Base-by-base conservation (phyloP, 2,329 filamentous ascomycete species). In the Fusarium domesticum region DNA sequence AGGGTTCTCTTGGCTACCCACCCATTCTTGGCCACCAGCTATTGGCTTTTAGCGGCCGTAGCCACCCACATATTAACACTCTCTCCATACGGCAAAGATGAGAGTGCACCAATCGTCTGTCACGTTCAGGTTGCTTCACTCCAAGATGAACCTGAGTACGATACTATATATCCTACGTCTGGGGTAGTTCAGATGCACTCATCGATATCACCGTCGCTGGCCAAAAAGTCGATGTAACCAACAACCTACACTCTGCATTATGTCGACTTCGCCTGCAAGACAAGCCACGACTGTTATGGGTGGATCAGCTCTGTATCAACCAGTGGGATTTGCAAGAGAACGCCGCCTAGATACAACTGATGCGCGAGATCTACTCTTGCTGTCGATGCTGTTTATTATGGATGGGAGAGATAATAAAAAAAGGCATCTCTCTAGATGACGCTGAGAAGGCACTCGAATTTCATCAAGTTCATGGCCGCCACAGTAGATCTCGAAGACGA, bases 221-320 rank as follows among this genome's bases (percentile, higher is more conserved):
- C 17, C 34, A 18, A 8, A 37, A 38, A n/a, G 37, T 50, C n/a
- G 40, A 40, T 8, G 43, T 50, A 15, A 50, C 47, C 5, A 18
- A 38, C 6, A 50, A 47, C 20, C 30, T 50, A 7, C 17, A 43
- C 18, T n/a, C 23, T 5, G 33, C 37, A n/a, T 35, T 49, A 14
- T 23, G 16, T 8, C 35, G 47, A 3, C n/a, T 49, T 16, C 35
- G 47, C 5, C 25, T 39, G 5, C 15, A 39, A 12, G 18, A 37
- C 31, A 7, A 43, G 18, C 6, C 34, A 8, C 36, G 47, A 15
- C 14, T 39, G 10, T 33, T 49, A 16, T 49, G 42, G 47, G 39
- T 49, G 14, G 47, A 49, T 28, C 47, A 49, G 20, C 42, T 49
- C 19, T 49, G 47, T 33, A 49, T 50, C 34, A 50, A 50, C 37